Base-by-base conservation (phyloP, 306 rosid genomes). In the Acacia confusa region DNA sequence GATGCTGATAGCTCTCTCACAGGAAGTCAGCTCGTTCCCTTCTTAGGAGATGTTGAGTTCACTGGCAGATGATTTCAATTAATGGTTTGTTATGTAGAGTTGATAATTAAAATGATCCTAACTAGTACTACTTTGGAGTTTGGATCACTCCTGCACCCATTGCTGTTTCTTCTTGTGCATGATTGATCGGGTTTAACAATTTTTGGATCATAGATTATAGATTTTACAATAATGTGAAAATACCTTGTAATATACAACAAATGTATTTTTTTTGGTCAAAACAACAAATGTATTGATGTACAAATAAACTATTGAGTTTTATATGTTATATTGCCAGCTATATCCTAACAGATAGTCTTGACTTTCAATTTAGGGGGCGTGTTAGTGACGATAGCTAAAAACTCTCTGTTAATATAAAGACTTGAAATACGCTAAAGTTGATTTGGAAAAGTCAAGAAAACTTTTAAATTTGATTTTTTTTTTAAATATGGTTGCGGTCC, bases 31-130 rank as follows among this genome's bases (percentile, higher is more conserved):
- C 36, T 83, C 58, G 71, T 78, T 50, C 78, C 89, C 8, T 75
- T 88, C 81, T 70, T 70, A 25, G 20, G n/a, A 41, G 74, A 71
- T 89, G 74, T 41, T 11, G 82, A 83, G 22, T 13, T 90, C 76
- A 48, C 81, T 19, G 92, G 91, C 38, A 85, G 97, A 83, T 91
- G 78, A 69, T 41, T 69, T 41, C 0, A 32, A 32, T 30, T 65
- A 16, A 28, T 32, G 41, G 38, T 34, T 20, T 36, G 72, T 24
- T 22, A 3, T 10, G 40, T 63, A 63, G 20, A 28, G 60, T 8
- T 53, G 47, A 66, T 52, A 27, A 69, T 34, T 64, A 22, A 57
- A 50, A 82, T 82, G 30, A 69, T 68, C 73, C 80, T 17, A 13
- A 47, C 40, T 55, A 16, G 25, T 57, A 13, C n/a, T n/a, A 47